Percentiles rank a stretch among this genome's conserved stretches.
phyloP scores from a whole-genome alignment of 1,139 yeast genomes.

The Insectozyma bohioensis region DNA sequence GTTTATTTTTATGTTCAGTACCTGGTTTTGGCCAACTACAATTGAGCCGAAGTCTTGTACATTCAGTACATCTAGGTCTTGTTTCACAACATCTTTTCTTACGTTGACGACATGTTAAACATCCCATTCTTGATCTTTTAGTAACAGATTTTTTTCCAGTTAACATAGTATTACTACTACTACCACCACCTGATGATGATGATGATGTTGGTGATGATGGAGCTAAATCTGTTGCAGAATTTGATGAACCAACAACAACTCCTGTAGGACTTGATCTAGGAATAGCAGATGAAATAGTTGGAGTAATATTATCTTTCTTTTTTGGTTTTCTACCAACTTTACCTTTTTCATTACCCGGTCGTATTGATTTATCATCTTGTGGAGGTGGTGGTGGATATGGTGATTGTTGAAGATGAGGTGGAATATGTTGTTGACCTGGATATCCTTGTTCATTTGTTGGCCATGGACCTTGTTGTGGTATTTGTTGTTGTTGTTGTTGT shows the following conservation, averaged over 20 bases:
- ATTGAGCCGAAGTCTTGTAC: conserved; percentile 38
- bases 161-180: neutral
- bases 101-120: conserved; percentile 46
- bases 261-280: neutral
- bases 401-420: conserved; percentile 4
- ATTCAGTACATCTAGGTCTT: conserved; percentile 44
- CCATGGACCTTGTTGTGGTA: conserved; percentile 1
- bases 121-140: conserved; percentile 46
- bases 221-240: neutral
- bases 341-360: conserved; percentile 7
- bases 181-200: neutral
- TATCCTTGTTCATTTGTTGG: neutral
- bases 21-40: conserved; percentile 55
- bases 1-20: conserved; percentile 48
- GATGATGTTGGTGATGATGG: conserved; percentile 5
- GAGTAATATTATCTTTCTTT: neutral
- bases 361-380: conserved; percentile 2
- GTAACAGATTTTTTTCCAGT: conserved; percentile 17
- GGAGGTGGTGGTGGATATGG: conserved; percentile 1
- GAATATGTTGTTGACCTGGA: neutral
- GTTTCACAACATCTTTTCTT: conserved; percentile 48
- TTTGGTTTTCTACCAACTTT: conserved; percentile 12
- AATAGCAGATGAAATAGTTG: neutral
- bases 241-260: too few relatives aligned
- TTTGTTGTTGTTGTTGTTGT: conserved; percentile 5